A percentile compares a stretch with the other conserved stretches of the same genome.
Evolutionary conservation across 148 eudicot genomes (phyloP).

Genomic region (Gaultheria prostrata): DNA sequence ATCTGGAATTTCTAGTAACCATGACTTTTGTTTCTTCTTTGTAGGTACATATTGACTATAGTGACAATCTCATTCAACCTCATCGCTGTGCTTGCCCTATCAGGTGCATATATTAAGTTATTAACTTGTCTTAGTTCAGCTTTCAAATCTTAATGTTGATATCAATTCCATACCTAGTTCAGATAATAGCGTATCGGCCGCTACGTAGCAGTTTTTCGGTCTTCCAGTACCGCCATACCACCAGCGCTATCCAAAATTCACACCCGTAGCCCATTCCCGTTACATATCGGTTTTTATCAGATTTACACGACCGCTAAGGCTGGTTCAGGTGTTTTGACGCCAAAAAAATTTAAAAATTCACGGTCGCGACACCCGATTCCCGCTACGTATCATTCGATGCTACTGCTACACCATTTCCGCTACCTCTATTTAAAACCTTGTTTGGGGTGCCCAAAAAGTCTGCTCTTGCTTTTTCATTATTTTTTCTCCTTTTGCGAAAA

Average conservation of each 20-base stretch:
- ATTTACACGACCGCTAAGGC: too few relatives aligned
- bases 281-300: too few relatives aligned
- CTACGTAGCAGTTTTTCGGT: too few relatives aligned
- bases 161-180: background rate
- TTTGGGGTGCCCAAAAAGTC: background rate
- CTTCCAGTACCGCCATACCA: too few relatives aligned
- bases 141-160: background rate
- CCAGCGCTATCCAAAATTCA: too few relatives aligned
- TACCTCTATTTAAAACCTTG: background rate
- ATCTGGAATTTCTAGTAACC: background rate
- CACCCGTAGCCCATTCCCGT: too few relatives aligned
- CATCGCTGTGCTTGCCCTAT: conserved; percentile 41
- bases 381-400: too few relatives aligned
- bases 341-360: too few relatives aligned
- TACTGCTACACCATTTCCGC: too few relatives aligned
- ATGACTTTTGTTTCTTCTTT: conserved; percentile 15
- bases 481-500: background rate
- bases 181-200: background rate
- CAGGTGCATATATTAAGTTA: conserved; percentile 35
- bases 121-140: background rate
- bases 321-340: too few relatives aligned
- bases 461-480: background rate
- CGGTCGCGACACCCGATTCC: too few relatives aligned
- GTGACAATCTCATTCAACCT: conserved; percentile 43
- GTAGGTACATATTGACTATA: conserved; percentile 53